phyloP scores from a whole-genome alignment of 2,329 filamentous ascomycete genomes.

The Diplodia mutila region DNA sequence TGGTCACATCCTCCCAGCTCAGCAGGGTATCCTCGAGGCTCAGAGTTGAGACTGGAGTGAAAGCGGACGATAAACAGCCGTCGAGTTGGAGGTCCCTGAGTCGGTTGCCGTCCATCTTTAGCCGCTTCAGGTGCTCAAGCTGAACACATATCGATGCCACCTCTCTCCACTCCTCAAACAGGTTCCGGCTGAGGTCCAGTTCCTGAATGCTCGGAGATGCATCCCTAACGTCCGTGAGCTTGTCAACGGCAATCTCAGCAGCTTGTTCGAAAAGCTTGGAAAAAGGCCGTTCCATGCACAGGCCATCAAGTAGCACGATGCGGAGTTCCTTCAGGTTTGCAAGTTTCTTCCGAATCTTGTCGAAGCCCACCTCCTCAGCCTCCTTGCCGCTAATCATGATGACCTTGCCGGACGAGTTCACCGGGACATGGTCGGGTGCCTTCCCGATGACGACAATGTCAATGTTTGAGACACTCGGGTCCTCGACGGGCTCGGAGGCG shows the following conservation, averaged over 20 bases:
- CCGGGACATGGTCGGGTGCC: constrained; percentile 33
- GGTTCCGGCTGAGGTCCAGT: constrained; percentile 82
- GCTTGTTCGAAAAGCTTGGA: constrained; percentile 32
- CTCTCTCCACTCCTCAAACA: constrained; percentile 70
- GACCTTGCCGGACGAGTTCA: constrained; percentile 45
- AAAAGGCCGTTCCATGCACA: constrained; percentile 59
- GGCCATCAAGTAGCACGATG: constrained; percentile 79
- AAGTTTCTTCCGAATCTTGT: constrained; percentile 83
- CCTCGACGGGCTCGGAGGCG: constrained; percentile 56
- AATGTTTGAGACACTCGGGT: background rate
- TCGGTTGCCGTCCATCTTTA: constrained; percentile 79
- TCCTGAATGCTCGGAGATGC: constrained; percentile 66
- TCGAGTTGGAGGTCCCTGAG: constrained; percentile 50
- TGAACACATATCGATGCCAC: constrained; percentile 72
- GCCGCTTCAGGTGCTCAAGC: constrained; percentile 65
- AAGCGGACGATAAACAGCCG: constrained; percentile 33
- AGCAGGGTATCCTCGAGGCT: constrained; percentile 55
- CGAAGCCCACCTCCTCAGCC: constrained; percentile 92
- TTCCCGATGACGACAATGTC: constrained; percentile 16
- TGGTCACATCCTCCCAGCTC: constrained; percentile 41
- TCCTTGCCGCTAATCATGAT: constrained; percentile 80
- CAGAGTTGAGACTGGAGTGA: constrained; percentile 48
- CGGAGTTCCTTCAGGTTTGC: constrained; percentile 77
- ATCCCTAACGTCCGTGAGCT: constrained; percentile 55
- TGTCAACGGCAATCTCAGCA: constrained; percentile 41